These are phyloP conservation scores for Triangularia setosa DNA, from an alignment of 2,329 filamentous ascomycete genomes.

Conservation along the genomic window DNA sequence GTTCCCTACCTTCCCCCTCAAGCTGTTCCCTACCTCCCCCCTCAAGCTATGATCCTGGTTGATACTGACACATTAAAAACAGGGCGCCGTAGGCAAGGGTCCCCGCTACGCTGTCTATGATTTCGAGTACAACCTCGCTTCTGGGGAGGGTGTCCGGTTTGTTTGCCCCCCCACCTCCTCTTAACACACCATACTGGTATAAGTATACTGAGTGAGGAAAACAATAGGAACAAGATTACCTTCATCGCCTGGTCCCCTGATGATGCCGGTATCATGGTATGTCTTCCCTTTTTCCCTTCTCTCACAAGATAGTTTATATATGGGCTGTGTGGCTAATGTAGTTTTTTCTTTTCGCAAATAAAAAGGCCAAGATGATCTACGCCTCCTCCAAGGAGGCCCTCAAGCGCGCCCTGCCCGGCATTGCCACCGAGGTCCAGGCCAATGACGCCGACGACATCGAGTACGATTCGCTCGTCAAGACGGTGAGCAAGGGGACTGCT, in stretches of 20 bases:
- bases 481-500: constrained; percentile 60
- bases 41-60: not conserved
- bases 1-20: not conserved
- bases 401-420: constrained; percentile 72
- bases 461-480: constrained; percentile 65
- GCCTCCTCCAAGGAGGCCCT: constrained; percentile 83
- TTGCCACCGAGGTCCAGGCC: constrained; percentile 75
- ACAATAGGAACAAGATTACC: constrained; percentile 67
- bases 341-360: too few relatives aligned
- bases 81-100: constrained; percentile 61
- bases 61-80: not conserved
- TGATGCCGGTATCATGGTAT: constrained; percentile 73
- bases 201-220: not conserved
- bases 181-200: not conserved
- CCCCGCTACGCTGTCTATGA: constrained; percentile 82
- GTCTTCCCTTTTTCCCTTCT: constrained; percentile 29
- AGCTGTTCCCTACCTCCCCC: not conserved
- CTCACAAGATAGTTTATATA: constrained; percentile 9
- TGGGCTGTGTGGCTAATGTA: too few relatives aligned
- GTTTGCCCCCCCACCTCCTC: constrained; percentile 17
- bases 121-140: constrained; percentile 70
- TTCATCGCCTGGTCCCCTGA: constrained; percentile 80
- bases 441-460: constrained; percentile 82
- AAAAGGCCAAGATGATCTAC: constrained; percentile 83
- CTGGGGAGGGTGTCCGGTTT: constrained; percentile 69